Base-by-base conservation (phyloP, 2,329 filamentous ascomycete species). In the Aureobasidium melanogenum region DNA sequence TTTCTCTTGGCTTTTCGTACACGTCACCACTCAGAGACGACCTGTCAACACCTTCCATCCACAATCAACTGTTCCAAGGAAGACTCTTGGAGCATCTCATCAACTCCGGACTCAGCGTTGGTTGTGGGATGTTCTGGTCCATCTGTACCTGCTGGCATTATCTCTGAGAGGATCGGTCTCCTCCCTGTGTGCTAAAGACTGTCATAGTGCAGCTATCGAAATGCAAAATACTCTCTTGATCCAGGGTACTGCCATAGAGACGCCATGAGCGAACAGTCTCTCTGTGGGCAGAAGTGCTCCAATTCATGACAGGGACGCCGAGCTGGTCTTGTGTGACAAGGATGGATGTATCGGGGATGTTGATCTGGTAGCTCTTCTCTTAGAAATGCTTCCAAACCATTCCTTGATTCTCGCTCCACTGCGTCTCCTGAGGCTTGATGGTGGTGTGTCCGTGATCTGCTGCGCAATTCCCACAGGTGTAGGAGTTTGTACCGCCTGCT, bases 361-460 rank as follows among this genome's bases (percentile, higher is more conserved):
- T 39, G 55, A 47, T 48, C 43, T 48, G 55, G 32, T 38, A 48
- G 43, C 43, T 39, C 55, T 58, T 48, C 43, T 47, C 55, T 58
- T 58, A 58, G 43, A 58, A 38, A 48, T 14, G 43, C 55, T 58
- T 30, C 43, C 55, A 48, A 58, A 58, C 55, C 41, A 48, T 30
- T 38, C 55, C 55, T 39, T 58, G 32, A 58, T 47, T 43, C 30
- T 58, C 28, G 69, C 69, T 7, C 46, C 68, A 0, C 80, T 82
- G 69, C 74, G 75, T n/a, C 77, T 77, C 62, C 70, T 79, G 2
- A 74, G 81, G 8, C 70, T 84, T 0, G 82, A 84, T 57, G 82
- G 82, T 1, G 67, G 69, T 39, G 55, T 58, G 22, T 36, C 5
- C 9, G 32, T 39, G 14, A 22, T 5, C 5, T 26, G 32, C 28